Evolutionary conservation across 1,284 basidiomycete species (phyloP).

Genomic region (Mrakiaceae sp.): DNA sequence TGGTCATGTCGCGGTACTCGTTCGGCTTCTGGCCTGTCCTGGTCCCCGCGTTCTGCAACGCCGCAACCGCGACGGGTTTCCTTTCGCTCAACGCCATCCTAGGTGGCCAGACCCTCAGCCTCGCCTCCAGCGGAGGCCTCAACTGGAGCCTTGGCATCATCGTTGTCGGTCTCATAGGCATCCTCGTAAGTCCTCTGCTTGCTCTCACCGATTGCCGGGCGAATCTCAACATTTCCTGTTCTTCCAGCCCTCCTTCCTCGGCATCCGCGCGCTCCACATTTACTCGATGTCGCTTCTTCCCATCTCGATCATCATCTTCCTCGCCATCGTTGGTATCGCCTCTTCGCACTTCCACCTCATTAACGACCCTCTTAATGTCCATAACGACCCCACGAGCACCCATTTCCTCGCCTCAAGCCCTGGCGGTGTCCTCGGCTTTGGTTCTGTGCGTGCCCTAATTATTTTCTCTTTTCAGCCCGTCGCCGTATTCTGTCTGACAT

Average conservation of each 20-base stretch:
- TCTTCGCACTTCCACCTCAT: neutral
- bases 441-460: conserved; percentile 29
- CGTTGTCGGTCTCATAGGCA: conserved; percentile 62
- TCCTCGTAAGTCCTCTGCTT: conserved; percentile 44
- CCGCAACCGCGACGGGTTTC: conserved; percentile 55
- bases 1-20: conserved; percentile 65
- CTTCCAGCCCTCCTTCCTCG: conserved; percentile 38
- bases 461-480: too few species aligned
- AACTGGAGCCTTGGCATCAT: conserved; percentile 66
- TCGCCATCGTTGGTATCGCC: conserved; percentile 57
- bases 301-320: conserved; percentile 53
- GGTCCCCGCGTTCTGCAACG: conserved; percentile 52
- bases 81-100: conserved; percentile 65
- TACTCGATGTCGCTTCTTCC: conserved; percentile 33
- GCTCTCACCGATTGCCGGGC: too few species aligned
- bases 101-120: conserved; percentile 64
- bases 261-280: conserved; percentile 37
- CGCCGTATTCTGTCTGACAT: too few species aligned
- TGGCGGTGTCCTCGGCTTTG: conserved; percentile 48
- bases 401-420: conserved; percentile 37
- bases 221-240: neutral
- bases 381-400: neutral
- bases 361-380: too few species aligned
- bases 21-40: conserved; percentile 60
- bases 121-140: conserved; percentile 48